phyloP scores from a whole-genome alignment of 345 rosid genomes.

The Adansonia digitata region DNA sequence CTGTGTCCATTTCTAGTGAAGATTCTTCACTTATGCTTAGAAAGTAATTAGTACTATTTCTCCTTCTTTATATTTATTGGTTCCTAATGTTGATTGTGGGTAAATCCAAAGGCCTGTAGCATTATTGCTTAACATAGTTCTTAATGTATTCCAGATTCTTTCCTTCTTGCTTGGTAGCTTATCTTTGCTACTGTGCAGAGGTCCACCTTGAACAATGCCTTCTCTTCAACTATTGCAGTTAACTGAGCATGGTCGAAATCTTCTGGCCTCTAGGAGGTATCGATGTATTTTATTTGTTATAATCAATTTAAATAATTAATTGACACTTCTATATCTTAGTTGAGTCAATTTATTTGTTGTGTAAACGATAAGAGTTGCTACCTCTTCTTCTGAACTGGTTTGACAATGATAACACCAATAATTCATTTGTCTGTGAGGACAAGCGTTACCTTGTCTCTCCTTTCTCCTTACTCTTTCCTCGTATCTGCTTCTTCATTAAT shows the following conservation, averaged over 20 bases:
- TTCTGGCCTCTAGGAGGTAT: constrained; percentile 84
- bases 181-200: constrained; percentile 14
- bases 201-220: constrained; percentile 52
- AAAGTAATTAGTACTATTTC: neutral
- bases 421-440: neutral
- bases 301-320: neutral
- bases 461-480: neutral
- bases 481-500: neutral
- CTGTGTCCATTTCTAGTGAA: neutral
- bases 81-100: neutral
- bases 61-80: neutral
- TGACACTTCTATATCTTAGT: neutral
- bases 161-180: constrained; percentile 18
- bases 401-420: neutral
- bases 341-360: neutral
- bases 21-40: neutral
- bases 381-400: neutral
- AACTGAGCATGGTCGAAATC: constrained; percentile 77
- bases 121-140: constrained; percentile 1
- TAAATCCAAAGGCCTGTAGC: neutral
- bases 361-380: neutral
- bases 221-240: constrained; percentile 84
- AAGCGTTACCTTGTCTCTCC: neutral
- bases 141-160: constrained; percentile 27
- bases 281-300: neutral